Evolutionary conservation across 441 rosid species (phyloP).

Genomic region (Eutrema salsugineum): DNA sequence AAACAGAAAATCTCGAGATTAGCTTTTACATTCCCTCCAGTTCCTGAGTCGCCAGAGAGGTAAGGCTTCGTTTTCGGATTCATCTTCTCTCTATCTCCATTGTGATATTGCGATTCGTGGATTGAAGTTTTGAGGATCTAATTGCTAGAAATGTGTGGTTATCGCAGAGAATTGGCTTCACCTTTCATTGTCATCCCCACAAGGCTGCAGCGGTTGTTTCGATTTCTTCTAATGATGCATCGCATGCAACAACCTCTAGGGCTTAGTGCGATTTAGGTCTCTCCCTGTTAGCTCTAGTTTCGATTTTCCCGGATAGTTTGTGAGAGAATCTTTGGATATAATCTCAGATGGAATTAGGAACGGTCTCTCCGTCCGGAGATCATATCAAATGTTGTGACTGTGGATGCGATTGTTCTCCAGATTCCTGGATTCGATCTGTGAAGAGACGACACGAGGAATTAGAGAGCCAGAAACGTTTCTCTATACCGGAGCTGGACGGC

Average conservation of each 20-base stretch:
- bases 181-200: too few relatives aligned
- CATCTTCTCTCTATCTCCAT: background rate
- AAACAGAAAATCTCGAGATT: background rate
- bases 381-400: constrained; percentile 51
- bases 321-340: background rate
- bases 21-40: background rate
- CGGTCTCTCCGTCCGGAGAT: constrained; percentile 44
- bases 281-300: background rate
- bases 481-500: constrained; percentile 46
- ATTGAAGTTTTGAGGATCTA: background rate
- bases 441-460: constrained; percentile 61
- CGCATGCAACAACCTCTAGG: background rate
- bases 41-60: constrained; percentile 10
- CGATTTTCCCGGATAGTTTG: background rate
- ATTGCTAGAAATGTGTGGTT: background rate
- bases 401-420: constrained; percentile 48
- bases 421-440: constrained; percentile 56
- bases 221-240: background rate
- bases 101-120: background rate
- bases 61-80: background rate
- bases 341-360: background rate
- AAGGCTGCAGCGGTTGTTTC: background rate
- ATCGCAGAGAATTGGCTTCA: constrained; percentile 19
- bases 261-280: background rate
- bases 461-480: constrained; percentile 37